Conservation (phyloP, 2,329 filamentous ascomycete species). For the Leptographium procerum region DNA sequence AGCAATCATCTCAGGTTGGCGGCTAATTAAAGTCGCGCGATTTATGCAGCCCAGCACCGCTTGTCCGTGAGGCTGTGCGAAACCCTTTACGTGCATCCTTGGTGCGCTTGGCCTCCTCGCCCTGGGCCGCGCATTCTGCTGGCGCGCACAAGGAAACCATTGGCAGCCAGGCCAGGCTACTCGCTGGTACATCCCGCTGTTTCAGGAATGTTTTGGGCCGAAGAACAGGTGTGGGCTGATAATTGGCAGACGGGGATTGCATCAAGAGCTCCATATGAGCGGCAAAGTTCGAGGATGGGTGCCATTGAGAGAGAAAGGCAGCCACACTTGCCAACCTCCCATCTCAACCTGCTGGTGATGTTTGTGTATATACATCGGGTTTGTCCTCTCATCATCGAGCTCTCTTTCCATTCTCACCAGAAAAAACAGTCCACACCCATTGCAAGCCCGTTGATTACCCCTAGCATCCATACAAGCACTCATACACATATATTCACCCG, state of each 20-base stretch:
- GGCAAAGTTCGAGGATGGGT: too few relatives aligned
- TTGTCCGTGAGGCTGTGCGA: too few relatives aligned
- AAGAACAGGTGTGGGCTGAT: background rate
- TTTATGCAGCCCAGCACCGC: too few relatives aligned
- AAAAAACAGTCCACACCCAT: too few relatives aligned
- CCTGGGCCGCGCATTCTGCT: background rate
- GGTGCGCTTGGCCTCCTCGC: background rate
- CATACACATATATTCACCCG: background rate
- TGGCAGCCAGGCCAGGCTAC: background rate
- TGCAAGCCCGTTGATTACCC: background rate
- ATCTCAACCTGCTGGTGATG: background rate
- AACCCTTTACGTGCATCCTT: too few relatives aligned
- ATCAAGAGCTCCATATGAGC: too few relatives aligned
- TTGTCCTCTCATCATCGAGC: background rate
- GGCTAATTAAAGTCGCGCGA: too few relatives aligned
- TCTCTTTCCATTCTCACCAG: too few relatives aligned
- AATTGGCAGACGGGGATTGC: too few relatives aligned
- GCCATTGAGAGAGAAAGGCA: too few relatives aligned
- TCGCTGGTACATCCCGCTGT: background rate
- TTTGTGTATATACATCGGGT: background rate
- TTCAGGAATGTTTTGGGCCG: background rate
- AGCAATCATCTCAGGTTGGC: too few relatives aligned
- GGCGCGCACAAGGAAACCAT: background rate
- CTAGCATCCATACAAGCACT: background rate
- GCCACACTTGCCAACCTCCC: too few relatives aligned